Conservation (phyloP, 164 flowering plant genomes). For the Dillenia suffruticosa region DNA sequence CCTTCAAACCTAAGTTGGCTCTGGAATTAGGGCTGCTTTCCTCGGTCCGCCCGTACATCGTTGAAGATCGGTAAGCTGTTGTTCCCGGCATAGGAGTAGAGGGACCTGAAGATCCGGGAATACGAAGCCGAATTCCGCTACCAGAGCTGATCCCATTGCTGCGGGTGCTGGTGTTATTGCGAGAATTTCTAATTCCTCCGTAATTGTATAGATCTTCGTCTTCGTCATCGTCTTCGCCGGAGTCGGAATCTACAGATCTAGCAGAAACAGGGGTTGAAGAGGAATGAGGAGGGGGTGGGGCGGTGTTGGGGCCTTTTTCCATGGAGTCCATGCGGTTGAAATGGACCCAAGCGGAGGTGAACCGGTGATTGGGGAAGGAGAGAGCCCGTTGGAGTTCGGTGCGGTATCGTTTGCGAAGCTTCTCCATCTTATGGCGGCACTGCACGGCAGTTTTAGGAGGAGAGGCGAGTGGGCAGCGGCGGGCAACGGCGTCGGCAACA, state of each 20-base stretch:
- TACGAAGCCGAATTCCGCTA: not conserved
- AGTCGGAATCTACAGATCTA: not conserved
- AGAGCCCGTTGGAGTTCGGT: slow-evolving; percentile 56
- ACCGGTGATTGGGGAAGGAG: slow-evolving; percentile 14
- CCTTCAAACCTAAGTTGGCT: not conserved
- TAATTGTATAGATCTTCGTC: slow-evolving; percentile 16
- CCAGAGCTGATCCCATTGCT: slow-evolving; percentile 14
- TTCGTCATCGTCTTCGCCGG: slow-evolving; percentile 27
- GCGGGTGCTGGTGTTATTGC: slow-evolving; percentile 1
- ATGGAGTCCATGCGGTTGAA: slow-evolving; percentile 51
- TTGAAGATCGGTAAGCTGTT: not conserved
- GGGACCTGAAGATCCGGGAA: not conserved
- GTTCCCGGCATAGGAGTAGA: not conserved
- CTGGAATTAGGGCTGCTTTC: slow-evolving; percentile 6
- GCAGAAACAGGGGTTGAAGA: no score
- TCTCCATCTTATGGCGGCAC: slow-evolving; percentile 95
- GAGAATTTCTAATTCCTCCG: not conserved
- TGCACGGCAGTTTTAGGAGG: slow-evolving; percentile 67
- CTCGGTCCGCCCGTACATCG: not conserved
- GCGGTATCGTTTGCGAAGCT: slow-evolving; percentile 80
- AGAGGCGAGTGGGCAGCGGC: slow-evolving; percentile 21
- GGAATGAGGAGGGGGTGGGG: not conserved
- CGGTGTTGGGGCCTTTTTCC: slow-evolving; percentile 47
- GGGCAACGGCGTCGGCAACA: slow-evolving; percentile 51
- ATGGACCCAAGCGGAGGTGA: slow-evolving; percentile 50